phyloP scores from a whole-genome alignment of 495 filamentous ascomycete species.

The Neurospora africana region DNA sequence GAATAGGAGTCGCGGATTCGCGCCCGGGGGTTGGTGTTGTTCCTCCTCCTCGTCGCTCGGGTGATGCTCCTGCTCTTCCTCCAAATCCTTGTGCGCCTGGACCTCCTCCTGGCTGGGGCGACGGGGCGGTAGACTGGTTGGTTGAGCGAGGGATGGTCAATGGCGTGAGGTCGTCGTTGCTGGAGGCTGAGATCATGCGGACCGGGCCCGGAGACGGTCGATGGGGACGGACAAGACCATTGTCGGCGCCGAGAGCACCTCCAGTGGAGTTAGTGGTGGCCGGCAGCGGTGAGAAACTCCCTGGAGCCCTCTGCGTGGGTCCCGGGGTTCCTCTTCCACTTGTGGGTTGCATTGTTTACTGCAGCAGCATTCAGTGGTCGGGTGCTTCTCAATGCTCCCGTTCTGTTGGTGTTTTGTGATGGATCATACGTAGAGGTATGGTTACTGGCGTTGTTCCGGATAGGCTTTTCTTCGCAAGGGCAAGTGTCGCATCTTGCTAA shows the following conservation, averaged over 20 bases:
- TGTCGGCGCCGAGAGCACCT: neutral
- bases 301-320: slow-evolving; percentile 37
- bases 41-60: slow-evolving; percentile 24
- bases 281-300: slow-evolving; percentile 46
- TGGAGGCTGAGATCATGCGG: neutral
- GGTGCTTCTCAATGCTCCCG: neutral
- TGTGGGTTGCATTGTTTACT: slow-evolving; percentile 36
- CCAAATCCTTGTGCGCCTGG: slow-evolving; percentile 9
- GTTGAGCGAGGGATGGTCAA: neutral
- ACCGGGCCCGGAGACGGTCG: neutral
- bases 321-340: slow-evolving; percentile 18
- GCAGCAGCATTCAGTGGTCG: neutral
- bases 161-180: neutral
- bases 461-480: neutral
- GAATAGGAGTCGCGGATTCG: slow-evolving; percentile 24
- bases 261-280: slow-evolving; percentile 5
- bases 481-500: neutral
- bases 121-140: neutral
- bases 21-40: slow-evolving; percentile 10
- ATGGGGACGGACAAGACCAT: neutral
- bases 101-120: neutral
- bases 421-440: neutral
- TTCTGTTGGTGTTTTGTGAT: neutral
- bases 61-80: slow-evolving; percentile 27
- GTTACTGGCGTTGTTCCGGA: neutral